These are phyloP conservation scores for Cnidoscolus chayamansa DNA, from an alignment of 441 rosid species.

Conservation along the genomic window DNA sequence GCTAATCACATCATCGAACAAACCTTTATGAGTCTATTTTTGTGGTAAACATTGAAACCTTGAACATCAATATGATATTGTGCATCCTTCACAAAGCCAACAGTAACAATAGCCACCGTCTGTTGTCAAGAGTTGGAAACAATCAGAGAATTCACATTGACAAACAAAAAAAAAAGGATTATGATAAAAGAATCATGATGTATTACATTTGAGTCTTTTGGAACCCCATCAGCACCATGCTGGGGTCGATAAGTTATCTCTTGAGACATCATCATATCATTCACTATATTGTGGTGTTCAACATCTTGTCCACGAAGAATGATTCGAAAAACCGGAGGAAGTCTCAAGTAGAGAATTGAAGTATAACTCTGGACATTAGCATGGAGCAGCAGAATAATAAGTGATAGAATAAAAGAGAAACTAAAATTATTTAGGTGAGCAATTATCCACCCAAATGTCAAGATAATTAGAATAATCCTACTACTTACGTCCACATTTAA, in stretches of 20 bases:
- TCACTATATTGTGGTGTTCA: constrained; percentile 86
- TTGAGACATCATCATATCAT: constrained; percentile 84
- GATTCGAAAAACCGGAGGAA: constrained; percentile 75
- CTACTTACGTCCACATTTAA: no score
- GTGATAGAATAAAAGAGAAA: neutral
- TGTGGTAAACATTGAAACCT: constrained; percentile 95
- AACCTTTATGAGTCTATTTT: constrained; percentile 95
- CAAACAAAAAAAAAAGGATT: neutral
- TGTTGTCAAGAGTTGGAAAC: constrained; percentile 32
- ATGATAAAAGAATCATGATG: constrained; percentile 5
- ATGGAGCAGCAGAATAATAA: constrained; percentile 12
- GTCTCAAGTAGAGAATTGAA: constrained; percentile 81
- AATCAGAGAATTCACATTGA: constrained; percentile 14
- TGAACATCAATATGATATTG: constrained; percentile 84
- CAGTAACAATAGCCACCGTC: constrained; percentile 72
- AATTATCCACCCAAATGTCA: no score
- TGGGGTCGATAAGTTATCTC: constrained; percentile 70
- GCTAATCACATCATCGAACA: constrained; percentile 8
- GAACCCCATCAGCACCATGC: constrained; percentile 42
- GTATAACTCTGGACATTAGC: constrained; percentile 64
- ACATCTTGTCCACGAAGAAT: constrained; percentile 89
- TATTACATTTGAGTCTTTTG: constrained; percentile 47
- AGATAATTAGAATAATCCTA: no score
- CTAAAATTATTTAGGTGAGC: neutral
- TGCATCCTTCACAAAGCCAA: constrained; percentile 98